Evolutionary conservation across 2,329 filamentous ascomycete genomes (phyloP).

Genomic region (Reticulascus tulasneorum): DNA sequence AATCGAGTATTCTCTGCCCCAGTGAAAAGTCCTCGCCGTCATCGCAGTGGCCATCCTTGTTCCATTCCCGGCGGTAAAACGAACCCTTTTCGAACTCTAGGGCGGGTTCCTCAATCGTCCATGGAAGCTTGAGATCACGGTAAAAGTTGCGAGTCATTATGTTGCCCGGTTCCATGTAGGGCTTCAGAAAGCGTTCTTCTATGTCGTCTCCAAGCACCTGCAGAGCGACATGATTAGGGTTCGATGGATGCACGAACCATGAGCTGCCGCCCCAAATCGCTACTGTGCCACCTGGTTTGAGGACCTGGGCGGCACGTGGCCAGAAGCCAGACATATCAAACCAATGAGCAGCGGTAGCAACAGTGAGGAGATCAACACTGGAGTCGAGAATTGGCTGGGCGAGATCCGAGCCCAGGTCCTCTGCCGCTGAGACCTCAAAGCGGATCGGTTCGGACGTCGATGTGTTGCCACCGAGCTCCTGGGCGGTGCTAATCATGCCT

Average conservation of each 20-base stretch:
- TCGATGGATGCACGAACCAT: constrained; percentile 22
- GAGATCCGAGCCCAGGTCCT: constrained; percentile 32
- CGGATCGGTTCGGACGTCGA: constrained; percentile 25
- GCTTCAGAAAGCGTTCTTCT: constrained; percentile 28
- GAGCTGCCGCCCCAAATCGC: constrained; percentile 43
- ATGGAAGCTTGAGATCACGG: constrained; percentile 41
- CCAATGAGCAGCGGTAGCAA: constrained; percentile 52
- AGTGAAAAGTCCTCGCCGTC: constrained; percentile 23
- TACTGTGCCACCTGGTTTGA: constrained; percentile 51
- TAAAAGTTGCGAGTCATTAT: constrained; percentile 35
- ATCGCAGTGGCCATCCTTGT: constrained; percentile 18
- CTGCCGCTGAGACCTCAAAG: constrained; percentile 40
- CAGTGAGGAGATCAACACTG: constrained; percentile 46
- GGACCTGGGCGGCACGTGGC: constrained; percentile 36
- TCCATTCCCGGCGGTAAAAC: constrained; percentile 41
- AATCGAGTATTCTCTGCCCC: constrained; percentile 13
- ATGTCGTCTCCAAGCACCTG: constrained; percentile 35
- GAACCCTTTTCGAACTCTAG: constrained; percentile 32
- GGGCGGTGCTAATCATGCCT: constrained; percentile 50
- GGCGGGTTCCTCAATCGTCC: constrained; percentile 32
- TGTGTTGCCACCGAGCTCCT: constrained; percentile 26
- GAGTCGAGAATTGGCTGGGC: constrained; percentile 22
- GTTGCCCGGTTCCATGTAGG: constrained; percentile 40
- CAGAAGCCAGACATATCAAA: constrained; percentile 52
- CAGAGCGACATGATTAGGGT: constrained; percentile 36